A percentile compares a stretch with the other conserved stretches of the same genome.
Conservation (phyloP, 768 basidiomycete genomes). For the Trametes elegans region DNA sequence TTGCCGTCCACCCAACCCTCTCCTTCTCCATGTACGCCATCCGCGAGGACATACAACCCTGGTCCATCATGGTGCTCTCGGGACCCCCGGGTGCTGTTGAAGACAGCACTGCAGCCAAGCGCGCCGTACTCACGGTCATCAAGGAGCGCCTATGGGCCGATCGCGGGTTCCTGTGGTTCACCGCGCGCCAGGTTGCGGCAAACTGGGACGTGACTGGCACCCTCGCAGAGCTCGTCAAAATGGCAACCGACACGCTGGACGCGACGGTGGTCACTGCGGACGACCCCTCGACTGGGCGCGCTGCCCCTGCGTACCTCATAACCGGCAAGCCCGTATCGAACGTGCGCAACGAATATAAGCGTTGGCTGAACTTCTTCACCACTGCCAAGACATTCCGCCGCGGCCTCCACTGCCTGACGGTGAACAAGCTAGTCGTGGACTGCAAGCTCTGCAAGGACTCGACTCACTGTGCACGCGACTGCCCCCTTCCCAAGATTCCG, state of each 20-base stretch:
- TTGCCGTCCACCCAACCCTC: background rate
- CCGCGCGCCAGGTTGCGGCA: background rate
- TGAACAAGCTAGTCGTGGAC: background rate
- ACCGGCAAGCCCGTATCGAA: background rate
- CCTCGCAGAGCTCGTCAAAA: background rate
- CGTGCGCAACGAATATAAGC: background rate
- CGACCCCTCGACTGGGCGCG: background rate
- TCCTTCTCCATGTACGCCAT: background rate
- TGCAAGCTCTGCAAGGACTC: slow-evolving; percentile 8
- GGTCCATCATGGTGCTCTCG: background rate
- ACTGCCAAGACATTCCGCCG: background rate
- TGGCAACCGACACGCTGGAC: background rate
- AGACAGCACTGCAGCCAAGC: background rate
- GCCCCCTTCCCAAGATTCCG: background rate
- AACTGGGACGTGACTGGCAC: background rate
- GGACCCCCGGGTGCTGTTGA: background rate
- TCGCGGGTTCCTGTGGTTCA: background rate
- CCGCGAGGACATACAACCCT: background rate
- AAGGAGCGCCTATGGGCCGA: background rate
- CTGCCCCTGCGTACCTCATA: background rate
- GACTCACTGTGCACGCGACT: background rate
- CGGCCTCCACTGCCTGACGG: background rate
- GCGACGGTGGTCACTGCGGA: background rate
- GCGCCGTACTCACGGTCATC: background rate
- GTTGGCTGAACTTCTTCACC: background rate